These are phyloP conservation scores for Botrytis squamosa DNA, from an alignment of 2,329 filamentous ascomycete genomes.

Conservation along the genomic window DNA sequence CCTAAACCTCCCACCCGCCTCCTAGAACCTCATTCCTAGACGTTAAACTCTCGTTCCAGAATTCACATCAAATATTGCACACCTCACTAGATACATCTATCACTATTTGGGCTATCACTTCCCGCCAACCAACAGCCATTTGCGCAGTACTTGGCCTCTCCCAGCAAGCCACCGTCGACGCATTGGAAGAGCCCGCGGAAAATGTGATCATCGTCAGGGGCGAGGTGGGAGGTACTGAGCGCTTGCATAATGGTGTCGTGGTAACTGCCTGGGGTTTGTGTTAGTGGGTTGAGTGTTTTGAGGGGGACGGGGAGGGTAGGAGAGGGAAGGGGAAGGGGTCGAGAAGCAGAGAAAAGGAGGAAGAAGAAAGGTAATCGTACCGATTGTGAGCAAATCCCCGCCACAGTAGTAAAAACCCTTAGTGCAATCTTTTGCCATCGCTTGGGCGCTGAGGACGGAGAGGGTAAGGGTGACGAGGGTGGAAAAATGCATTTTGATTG, in stretches of 20 bases:
- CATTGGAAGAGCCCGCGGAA: neutral
- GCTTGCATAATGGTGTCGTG: neutral
- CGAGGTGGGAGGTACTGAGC: too few relatives aligned
- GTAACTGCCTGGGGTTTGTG: neutral
- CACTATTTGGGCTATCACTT: neutral
- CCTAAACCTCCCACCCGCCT: too few relatives aligned
- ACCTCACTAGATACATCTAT: neutral
- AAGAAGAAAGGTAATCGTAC: neutral
- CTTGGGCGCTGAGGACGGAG: neutral
- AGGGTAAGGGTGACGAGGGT: neutral
- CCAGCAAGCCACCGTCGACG: neutral
- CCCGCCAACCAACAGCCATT: too few relatives aligned
- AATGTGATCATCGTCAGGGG: neutral
- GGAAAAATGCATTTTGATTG: neutral
- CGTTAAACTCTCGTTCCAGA: neutral
- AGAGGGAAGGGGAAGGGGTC: neutral
- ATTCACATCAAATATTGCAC: neutral
- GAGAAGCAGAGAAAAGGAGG: neutral
- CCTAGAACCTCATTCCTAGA: neutral
- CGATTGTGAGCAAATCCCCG: neutral
- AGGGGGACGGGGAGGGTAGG: too few relatives aligned
- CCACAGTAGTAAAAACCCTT: neutral
- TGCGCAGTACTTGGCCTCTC: accelerated
- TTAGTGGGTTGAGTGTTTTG: neutral
- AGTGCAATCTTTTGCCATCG: neutral